Percentiles rank a stretch among this genome's conserved stretches.
phyloP scores from a whole-genome alignment of 257 asterid genomes.

The Solanum phureja region DNA sequence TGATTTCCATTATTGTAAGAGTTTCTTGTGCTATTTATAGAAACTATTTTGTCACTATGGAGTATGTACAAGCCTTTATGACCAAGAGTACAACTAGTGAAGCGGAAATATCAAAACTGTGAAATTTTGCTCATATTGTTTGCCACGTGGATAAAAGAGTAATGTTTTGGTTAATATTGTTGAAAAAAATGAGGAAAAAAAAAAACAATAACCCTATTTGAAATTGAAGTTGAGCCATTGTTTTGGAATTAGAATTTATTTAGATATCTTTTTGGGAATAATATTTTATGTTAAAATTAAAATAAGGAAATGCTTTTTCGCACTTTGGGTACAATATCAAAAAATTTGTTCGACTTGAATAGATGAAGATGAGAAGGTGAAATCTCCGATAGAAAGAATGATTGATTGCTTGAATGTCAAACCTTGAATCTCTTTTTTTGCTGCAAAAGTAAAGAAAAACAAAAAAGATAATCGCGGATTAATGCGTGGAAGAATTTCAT shows the following conservation, averaged over 20 bases:
- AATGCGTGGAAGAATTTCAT: not conserved
- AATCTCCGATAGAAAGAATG: too few relatives aligned
- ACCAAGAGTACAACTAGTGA: not conserved
- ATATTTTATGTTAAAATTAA: not conserved
- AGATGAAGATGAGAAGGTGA: not conserved
- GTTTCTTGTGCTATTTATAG: not conserved
- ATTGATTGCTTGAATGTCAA: too few relatives aligned
- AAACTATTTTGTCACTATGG: not conserved
- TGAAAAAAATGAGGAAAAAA: not conserved
- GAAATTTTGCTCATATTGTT: not conserved
- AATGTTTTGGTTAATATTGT: not conserved
- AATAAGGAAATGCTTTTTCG: not conserved
- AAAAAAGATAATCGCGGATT: too few relatives aligned
- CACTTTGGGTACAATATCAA: too few relatives aligned
- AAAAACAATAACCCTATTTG: not conserved
- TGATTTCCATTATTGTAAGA: not conserved
- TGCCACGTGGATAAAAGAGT: not conserved
- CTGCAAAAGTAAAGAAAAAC: too few relatives aligned
- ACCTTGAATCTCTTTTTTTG: too few relatives aligned
- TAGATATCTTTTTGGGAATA: rapidly evolving
- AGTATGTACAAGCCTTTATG: not conserved
- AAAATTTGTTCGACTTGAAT: not conserved
- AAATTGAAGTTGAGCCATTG: not conserved
- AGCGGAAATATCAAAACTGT: not conserved
- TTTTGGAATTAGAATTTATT: not conserved